These are phyloP conservation scores for Talinum fruticosum DNA, from an alignment of 148 eudicot species.

Conservation along the genomic window DNA sequence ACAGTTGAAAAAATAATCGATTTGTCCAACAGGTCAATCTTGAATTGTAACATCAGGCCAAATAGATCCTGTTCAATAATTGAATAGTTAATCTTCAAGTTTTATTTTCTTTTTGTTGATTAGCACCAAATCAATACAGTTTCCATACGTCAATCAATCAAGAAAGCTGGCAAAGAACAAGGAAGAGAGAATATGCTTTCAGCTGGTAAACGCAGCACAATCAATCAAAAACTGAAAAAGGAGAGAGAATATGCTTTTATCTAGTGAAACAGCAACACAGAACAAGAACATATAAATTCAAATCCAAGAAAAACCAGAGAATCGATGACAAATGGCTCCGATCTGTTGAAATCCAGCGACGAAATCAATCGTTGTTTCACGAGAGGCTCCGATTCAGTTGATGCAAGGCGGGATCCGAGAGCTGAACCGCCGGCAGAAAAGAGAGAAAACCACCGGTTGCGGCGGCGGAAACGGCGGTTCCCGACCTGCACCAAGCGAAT, in stretches of 20 bases:
- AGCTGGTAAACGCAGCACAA: neutral
- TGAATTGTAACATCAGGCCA: neutral
- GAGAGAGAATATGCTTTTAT: neutral
- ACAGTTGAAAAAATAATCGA: too few species aligned
- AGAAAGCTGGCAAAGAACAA: neutral
- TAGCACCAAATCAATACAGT: conserved; percentile 16
- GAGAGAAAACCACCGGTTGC: conserved; percentile 6
- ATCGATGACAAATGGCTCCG: neutral
- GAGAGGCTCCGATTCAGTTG: conserved; percentile 67
- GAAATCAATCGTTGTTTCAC: conserved; percentile 12
- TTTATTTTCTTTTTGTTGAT: neutral
- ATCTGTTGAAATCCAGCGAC: conserved; percentile 2
- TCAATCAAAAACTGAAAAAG: neutral
- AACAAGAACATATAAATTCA: neutral
- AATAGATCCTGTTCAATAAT: conserved; percentile 7
- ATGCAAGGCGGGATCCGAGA: conserved; percentile 66
- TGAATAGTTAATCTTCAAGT: neutral
- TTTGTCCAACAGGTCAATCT: neutral
- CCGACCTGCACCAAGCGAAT: conserved; percentile 99
- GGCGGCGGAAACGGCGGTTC: conserved; percentile 46
- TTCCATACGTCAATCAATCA: neutral
- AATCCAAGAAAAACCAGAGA: neutral
- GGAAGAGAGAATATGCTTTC: neutral
- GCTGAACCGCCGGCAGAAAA: conserved; percentile 12
- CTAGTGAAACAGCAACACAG: neutral